These are phyloP conservation scores for Delitschia confertaspora DNA, from an alignment of 495 filamentous ascomycete genomes.

Conservation along the genomic window DNA sequence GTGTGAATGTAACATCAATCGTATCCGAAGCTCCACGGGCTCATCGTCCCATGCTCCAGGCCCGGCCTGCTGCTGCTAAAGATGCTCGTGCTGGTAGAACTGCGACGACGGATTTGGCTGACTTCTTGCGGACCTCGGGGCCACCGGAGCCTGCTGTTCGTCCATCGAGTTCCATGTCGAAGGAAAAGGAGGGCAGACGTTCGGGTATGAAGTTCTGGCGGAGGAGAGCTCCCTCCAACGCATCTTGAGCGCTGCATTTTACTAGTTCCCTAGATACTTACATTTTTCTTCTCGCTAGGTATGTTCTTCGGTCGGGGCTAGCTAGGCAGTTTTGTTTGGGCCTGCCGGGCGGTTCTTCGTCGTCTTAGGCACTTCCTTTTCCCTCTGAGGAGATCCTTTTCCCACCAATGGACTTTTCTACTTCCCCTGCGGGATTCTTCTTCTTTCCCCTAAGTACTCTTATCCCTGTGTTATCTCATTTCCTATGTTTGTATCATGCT, in stretches of 20 bases:
- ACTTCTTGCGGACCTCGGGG: slow-evolving; percentile 68
- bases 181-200: slow-evolving; percentile 19
- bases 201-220: slow-evolving; percentile 17
- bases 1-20: slow-evolving; percentile 2
- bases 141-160: slow-evolving; percentile 44
- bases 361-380: too few relatives aligned
- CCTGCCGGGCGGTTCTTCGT: too few relatives aligned
- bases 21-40: slow-evolving; percentile 9
- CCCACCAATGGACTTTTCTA: too few relatives aligned
- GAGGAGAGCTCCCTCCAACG: slow-evolving; percentile 19
- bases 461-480: too few relatives aligned
- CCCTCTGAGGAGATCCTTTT: too few relatives aligned
- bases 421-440: too few relatives aligned
- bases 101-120: slow-evolving; percentile 65
- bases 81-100: slow-evolving; percentile 22
- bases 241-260: slow-evolving; percentile 1
- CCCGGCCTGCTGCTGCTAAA: slow-evolving; percentile 7
- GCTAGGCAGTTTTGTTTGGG: neutral
- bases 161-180: slow-evolving; percentile 1
- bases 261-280: too few relatives aligned
- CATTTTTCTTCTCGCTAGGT: slow-evolving; percentile 3
- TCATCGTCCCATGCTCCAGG: slow-evolving; percentile 14
- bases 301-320: too few relatives aligned
- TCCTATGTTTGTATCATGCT: too few relatives aligned
- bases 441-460: too few relatives aligned